Conservation (phyloP, 2,329 filamentous ascomycete species). For the Cercospora nicotianae region DNA sequence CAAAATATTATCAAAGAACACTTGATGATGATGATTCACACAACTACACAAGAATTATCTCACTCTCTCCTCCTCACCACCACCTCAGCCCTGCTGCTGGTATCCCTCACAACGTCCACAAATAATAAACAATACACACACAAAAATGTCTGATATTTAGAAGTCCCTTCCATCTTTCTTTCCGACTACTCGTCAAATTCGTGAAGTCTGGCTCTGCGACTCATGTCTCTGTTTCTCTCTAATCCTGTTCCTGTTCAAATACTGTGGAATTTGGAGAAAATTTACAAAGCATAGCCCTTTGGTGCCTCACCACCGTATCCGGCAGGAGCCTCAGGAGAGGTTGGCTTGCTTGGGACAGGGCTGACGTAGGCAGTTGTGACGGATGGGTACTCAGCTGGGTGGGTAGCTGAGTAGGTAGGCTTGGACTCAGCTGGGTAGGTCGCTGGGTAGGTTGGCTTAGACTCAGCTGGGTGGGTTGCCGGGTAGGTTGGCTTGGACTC, state of each 20-base stretch:
- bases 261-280: not conserved
- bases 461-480: constrained; percentile 5
- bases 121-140: not conserved
- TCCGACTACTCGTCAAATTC: constrained; percentile 18
- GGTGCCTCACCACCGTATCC: constrained; percentile 2
- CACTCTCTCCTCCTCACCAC: not conserved
- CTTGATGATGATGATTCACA: not conserved
- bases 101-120: not conserved
- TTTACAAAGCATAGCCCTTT: not conserved
- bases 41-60: constrained; percentile 4
- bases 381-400: not conserved
- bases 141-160: not conserved
- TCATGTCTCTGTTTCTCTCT: not conserved
- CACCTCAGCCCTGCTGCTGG: not conserved
- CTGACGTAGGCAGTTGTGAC: constrained; percentile 21
- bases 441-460: not conserved
- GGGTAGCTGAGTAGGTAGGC: not conserved
- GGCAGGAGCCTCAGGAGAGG: constrained; percentile 10
- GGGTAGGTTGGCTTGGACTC: not conserved
- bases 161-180: not conserved
- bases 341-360: not conserved
- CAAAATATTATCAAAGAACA: not conserved
- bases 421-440: not conserved
- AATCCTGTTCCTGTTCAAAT: not conserved
- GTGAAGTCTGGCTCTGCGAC: constrained; percentile 18